phyloP scores from a whole-genome alignment of 345 rosid species.

The Arabidopsis suecica region DNA sequence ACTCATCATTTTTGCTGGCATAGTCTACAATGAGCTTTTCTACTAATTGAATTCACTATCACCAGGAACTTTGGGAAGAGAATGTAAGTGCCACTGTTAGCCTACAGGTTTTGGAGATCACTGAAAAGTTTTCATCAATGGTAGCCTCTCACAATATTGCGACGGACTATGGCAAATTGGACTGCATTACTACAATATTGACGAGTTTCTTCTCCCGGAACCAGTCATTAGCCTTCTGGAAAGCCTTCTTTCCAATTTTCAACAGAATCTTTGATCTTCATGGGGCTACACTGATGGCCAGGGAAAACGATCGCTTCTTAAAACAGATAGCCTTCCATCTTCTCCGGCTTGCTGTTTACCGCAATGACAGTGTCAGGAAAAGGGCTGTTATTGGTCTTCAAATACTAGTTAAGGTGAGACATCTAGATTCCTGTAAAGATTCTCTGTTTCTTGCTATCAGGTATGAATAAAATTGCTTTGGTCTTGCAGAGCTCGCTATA shows the following conservation, averaged over 20 bases:
- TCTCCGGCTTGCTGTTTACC: constrained; percentile 93
- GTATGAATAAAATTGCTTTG: constrained; percentile 33
- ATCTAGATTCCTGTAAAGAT: constrained; percentile 35
- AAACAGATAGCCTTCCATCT: constrained; percentile 98
- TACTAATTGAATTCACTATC: constrained; percentile 36
- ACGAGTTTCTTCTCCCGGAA: constrained; percentile 90
- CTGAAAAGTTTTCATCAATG: constrained; percentile 84
- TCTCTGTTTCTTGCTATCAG: constrained; percentile 25
- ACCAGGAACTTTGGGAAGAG: constrained; percentile 99
- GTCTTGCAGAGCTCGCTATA: constrained; percentile 90
- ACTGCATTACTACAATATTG: constrained; percentile 87
- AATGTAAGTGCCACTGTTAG: constrained; percentile 95
- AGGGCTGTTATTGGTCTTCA: constrained; percentile 95
- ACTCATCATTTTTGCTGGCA: constrained; percentile 22
- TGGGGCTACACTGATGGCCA: constrained; percentile 94
- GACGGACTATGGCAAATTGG: constrained; percentile 97
- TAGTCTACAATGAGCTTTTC: constrained; percentile 21
- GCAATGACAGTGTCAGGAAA: constrained; percentile 90
- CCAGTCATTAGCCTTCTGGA: constrained; percentile 93
- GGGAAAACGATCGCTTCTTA: constrained; percentile 99
- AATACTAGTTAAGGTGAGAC: constrained; percentile 85
- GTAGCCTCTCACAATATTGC: constrained; percentile 89
- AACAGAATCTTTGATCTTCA: constrained; percentile 83
- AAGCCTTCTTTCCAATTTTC: constrained; percentile 83
- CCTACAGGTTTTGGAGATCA: constrained; percentile 96